Conservation (phyloP, 495 filamentous ascomycete species). For the Tetracladium setigerum region DNA sequence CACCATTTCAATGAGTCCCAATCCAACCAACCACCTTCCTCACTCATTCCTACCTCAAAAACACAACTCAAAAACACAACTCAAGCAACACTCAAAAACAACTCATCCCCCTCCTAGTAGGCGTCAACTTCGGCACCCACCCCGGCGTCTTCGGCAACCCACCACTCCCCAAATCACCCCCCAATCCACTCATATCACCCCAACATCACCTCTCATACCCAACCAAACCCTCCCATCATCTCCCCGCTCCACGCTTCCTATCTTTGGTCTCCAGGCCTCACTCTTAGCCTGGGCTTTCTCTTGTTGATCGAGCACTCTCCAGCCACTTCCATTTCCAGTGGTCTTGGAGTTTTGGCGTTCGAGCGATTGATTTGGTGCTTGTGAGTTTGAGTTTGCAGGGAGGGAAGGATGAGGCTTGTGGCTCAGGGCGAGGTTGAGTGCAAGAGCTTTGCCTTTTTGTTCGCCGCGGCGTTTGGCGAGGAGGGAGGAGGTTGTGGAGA, state of each 20-base stretch:
- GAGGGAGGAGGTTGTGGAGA: conserved; percentile 25
- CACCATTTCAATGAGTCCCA: too few relatives aligned
- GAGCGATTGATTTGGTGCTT: conserved; percentile 1
- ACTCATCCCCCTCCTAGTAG: conserved; percentile 36
- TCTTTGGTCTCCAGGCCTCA: conserved; percentile 14
- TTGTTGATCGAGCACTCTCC: conserved; percentile 16
- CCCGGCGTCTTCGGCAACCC: conserved; percentile 36
- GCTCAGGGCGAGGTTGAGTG: conserved; percentile 20
- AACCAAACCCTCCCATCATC: background rate
- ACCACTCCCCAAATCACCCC: background rate
- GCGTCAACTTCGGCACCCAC: conserved; percentile 43
- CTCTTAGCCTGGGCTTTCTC: conserved; percentile 17
- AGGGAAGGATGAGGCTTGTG: conserved; percentile 11
- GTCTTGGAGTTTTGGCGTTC: conserved; percentile 3
- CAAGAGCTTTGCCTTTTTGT: conserved; percentile 34
- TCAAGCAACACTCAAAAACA: conserved; percentile 30
- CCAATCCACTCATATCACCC: background rate
- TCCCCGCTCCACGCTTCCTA: background rate
- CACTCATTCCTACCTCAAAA: too few relatives aligned
- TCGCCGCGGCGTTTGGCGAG: conserved; percentile 42
- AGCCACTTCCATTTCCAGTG: background rate
- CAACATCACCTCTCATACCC: background rate
- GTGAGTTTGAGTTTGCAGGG: too few relatives aligned
- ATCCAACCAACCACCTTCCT: too few relatives aligned
- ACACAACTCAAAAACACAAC: too few relatives aligned